Evolutionary conservation across 768 basidiomycete species (phyloP), one percentile per base, ranked within the genome.

Genomic region (Atractiella rhizophila): DNA sequence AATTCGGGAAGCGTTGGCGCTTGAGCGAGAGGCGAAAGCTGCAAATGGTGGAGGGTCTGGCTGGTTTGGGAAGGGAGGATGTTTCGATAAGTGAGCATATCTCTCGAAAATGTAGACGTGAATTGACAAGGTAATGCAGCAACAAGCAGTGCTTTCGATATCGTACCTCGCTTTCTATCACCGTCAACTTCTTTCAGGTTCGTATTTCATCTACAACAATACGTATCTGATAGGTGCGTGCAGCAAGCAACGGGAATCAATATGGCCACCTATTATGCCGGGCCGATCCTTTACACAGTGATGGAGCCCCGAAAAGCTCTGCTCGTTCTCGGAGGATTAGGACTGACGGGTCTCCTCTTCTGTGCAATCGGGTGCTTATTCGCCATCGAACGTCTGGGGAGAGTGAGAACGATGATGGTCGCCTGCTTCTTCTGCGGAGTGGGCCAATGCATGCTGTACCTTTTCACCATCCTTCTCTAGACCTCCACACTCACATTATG

Each of bases 111-210:
- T n/a, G n/a, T n/a, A n/a, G n/a, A n/a, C n/a, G n/a, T n/a, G n/a
- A n/a, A n/a, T n/a, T 28, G 31, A 28, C 9, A 23, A n/a, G 10
- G 37, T 28, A 19, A 39, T 25, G 11, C 23, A 46, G 33, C 21
- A 45, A 45, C 18, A 33, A 33, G 16, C 44, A 45, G 19, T 50
- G 49, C 43, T 53, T 53, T 47, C 49, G 49, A 26, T 53, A 53
- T 43, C 49, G 51, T 33, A 53, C 51, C 2, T 15, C 47, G n/a
- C 45, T 48, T 13, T 12, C 49, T 1, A 26, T 53, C 33, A 43
- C 37, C 4, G 46, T 48, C 40, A 53, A 53, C 40, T 34, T 45
- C 18, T 27, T 40, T 30, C 37, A 39, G 19, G n/a, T n/a, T n/a
- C n/a, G n/a, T n/a, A n/a, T n/a, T n/a, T n/a, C n/a, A n/a, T n/a